Conservation (phyloP, 495 filamentous ascomycete genomes). For the Neohortaea acidophila region DNA sequence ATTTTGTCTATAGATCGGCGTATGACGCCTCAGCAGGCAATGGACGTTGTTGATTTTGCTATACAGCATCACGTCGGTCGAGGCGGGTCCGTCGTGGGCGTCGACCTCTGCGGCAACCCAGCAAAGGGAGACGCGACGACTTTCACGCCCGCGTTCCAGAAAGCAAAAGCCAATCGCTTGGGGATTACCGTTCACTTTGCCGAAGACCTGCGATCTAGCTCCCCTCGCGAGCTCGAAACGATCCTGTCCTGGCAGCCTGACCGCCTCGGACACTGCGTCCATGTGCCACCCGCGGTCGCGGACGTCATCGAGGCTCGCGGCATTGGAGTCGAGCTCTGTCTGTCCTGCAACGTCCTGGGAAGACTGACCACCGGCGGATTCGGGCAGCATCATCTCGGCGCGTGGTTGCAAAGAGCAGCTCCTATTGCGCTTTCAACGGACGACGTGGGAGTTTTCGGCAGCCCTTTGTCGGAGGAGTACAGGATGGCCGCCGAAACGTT, state of each 20-base stretch:
- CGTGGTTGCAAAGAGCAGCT: no score
- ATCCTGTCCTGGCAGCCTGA: slow-evolving; percentile 53
- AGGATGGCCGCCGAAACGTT: no score
- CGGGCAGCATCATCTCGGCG: no score
- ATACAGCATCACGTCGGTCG: slow-evolving; percentile 29
- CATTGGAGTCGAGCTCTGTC: no score
- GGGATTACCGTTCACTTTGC: slow-evolving; percentile 66
- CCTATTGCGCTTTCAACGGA: no score
- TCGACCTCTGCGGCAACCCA: slow-evolving; percentile 74
- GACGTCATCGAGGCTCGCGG: no score
- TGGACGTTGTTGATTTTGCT: slow-evolving; percentile 48
- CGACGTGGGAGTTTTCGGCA: no score
- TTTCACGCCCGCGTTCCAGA: slow-evolving; percentile 40
- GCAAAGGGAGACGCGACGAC: slow-evolving; percentile 40
- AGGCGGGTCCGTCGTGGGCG: slow-evolving; percentile 42
- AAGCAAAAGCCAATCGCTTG: slow-evolving; percentile 39
- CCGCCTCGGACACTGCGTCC: slow-evolving; percentile 65
- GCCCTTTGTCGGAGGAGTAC: no score
- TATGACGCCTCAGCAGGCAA: slow-evolving; percentile 40
- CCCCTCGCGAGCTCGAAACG: slow-evolving; percentile 41
- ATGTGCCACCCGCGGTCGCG: no score
- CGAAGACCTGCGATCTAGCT: slow-evolving; percentile 41
- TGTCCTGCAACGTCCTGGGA: no score
- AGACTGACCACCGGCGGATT: no score
- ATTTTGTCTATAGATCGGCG: no score